Percentiles rank a stretch among this genome's conserved stretches.
These are phyloP conservation scores for Tylopilus sp. DNA, from an alignment of 768 basidiomycete species.

Conservation along the genomic window DNA sequence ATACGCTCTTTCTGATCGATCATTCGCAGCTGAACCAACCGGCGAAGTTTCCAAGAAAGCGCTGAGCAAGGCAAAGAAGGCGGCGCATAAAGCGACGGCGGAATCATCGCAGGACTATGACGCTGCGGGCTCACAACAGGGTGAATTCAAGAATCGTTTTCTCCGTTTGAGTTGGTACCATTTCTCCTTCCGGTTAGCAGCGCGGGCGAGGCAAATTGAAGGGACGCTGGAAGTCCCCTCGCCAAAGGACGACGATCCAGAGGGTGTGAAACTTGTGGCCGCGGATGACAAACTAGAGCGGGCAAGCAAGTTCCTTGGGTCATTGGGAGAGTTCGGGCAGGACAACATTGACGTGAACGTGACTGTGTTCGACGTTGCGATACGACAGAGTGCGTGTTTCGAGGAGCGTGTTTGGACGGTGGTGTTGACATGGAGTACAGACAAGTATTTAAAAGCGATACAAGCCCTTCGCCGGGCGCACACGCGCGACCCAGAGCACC, in stretches of 20 bases:
- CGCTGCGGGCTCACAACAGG: constrained; percentile 51
- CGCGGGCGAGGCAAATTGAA: constrained; percentile 40
- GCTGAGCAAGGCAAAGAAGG: constrained; percentile 84
- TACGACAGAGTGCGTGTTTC: constrained; percentile 65
- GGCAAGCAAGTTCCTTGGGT: constrained; percentile 67
- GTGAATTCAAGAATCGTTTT: constrained; percentile 35
- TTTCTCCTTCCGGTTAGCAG: constrained; percentile 16
- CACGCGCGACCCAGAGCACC: constrained; percentile 48
- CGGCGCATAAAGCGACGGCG: constrained; percentile 54
- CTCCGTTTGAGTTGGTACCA: constrained; percentile 5
- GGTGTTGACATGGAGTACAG: constrained; percentile 36
- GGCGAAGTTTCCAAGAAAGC: constrained; percentile 62
- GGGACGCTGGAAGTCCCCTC: constrained; percentile 61
- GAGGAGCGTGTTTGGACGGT: background rate
- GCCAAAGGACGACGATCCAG: constrained; percentile 78
- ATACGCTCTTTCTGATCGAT: constrained; percentile 20
- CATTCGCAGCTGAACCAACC: constrained; percentile 10
- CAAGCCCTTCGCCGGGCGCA: constrained; percentile 60
- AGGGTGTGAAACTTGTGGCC: constrained; percentile 67
- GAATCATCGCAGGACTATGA: constrained; percentile 42
- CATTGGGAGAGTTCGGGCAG: constrained; percentile 51
- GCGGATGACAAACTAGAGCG: constrained; percentile 66
- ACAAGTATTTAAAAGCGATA: constrained; percentile 76
- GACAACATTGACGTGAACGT: constrained; percentile 69
- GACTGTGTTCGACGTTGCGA: constrained; percentile 74